Percentiles rank a stretch among this genome's conserved stretches.
phyloP scores from a whole-genome alignment of 768 basidiomycete genomes.

The Cubamyces sp. region DNA sequence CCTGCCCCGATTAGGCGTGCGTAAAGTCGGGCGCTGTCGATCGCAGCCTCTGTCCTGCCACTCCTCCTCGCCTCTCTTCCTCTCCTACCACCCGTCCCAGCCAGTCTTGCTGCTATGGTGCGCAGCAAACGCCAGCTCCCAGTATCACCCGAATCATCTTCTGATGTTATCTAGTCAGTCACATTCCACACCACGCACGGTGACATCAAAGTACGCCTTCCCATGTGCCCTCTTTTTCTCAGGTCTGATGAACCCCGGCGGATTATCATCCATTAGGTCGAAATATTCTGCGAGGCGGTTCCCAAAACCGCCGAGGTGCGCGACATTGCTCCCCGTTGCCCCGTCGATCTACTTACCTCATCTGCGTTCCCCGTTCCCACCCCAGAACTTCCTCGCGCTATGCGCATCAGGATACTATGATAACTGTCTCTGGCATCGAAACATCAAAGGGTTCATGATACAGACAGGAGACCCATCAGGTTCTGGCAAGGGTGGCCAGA shows the following conservation, averaged over 20 bases:
- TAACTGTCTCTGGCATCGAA: conserved; percentile 86
- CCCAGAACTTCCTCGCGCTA: conserved; percentile 92
- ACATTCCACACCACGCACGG: conserved; percentile 94
- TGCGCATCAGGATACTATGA: conserved; percentile 91
- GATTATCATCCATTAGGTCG: conserved; percentile 73
- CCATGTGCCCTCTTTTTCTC: conserved; percentile 9
- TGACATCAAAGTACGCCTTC: conserved; percentile 78
- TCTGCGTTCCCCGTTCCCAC: background rate
- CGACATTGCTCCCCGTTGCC: conserved; percentile 1
- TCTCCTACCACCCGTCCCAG: background rate
- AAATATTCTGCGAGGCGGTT: conserved; percentile 96
- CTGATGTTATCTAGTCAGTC: conserved; percentile 62
- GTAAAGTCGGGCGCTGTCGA: background rate
- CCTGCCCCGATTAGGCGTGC: background rate
- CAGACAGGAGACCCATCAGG: conserved; percentile 92
- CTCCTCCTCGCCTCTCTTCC: conserved; percentile 2
- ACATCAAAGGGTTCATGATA: conserved; percentile 95
- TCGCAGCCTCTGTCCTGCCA: background rate
- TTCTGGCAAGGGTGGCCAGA: conserved; percentile 95
- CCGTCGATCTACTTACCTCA: background rate
- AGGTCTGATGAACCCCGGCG: background rate
- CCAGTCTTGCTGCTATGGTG: conserved; percentile 28
- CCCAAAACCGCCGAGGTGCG: conserved; percentile 92
- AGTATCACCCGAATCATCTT: background rate
- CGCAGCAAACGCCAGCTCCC: conserved; percentile 21